Conservation (phyloP, 345 rosid genomes). For the Stellera chamaejasme region DNA sequence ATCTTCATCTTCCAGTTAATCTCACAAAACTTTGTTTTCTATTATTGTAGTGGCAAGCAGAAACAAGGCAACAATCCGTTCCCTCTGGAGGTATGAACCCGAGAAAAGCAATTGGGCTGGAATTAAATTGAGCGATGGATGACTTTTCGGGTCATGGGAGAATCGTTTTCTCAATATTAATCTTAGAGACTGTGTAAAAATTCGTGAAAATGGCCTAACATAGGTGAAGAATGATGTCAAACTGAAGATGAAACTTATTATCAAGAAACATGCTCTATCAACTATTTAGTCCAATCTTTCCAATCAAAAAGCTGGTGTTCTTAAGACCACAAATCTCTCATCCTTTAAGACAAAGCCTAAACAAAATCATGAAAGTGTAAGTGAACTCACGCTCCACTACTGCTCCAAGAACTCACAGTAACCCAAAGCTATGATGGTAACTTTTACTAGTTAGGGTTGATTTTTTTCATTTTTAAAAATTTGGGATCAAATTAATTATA, state of each 20-base stretch:
- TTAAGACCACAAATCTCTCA: slow-evolving; percentile 34
- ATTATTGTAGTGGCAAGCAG: slow-evolving; percentile 88
- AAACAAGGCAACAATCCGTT: slow-evolving; percentile 56
- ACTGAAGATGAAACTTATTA: slow-evolving; percentile 39
- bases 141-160: slow-evolving; percentile 99
- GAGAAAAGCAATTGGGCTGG: slow-evolving; percentile 99
- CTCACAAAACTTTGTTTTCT: slow-evolving; percentile 2
- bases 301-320: slow-evolving; percentile 47
- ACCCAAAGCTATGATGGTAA: too few species aligned
- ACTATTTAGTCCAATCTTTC: slow-evolving; percentile 32
- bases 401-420: slow-evolving; percentile 66
- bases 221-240: slow-evolving; percentile 38
- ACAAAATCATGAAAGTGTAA: slow-evolving; percentile 36
- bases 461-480: too few species aligned
- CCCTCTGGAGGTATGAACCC: slow-evolving; percentile 70
- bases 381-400: slow-evolving; percentile 36
- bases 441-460: too few species aligned
- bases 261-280: slow-evolving; percentile 39
- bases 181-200: slow-evolving; percentile 62
- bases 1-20: too few species aligned
- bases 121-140: slow-evolving; percentile 99
- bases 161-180: slow-evolving; percentile 90
- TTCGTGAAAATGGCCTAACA: slow-evolving; percentile 38
- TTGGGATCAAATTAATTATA: too few species aligned
- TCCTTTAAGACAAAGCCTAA: slow-evolving; percentile 46